These are phyloP conservation scores for Ganoderma lucidum DNA, from an alignment of 1,284 basidiomycete species.

Conservation along the genomic window DNA sequence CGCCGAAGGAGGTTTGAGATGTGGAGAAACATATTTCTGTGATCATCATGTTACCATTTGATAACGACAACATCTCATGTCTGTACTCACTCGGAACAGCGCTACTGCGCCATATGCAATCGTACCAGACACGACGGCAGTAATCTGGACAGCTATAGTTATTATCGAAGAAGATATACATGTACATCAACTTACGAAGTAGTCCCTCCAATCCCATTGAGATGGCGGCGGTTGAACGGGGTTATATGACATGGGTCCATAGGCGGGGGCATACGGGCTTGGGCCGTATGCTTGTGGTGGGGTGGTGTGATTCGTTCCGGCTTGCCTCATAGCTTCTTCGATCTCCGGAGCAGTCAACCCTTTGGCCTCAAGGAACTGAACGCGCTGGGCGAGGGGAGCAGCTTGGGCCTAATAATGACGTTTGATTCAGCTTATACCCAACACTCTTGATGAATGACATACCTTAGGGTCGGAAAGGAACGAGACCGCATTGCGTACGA, in stretches of 20 bases:
- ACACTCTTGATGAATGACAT: constrained; percentile 22
- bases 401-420: constrained; percentile 62
- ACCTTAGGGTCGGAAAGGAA: constrained; percentile 85
- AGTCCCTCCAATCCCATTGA: constrained; percentile 92
- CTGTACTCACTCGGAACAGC: constrained; percentile 75
- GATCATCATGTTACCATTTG: constrained; percentile 15
- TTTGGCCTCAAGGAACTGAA: constrained; percentile 95
- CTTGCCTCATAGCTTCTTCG: constrained; percentile 83
- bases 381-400: constrained; percentile 83
- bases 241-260: constrained; percentile 53
- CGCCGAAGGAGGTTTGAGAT: constrained; percentile 89
- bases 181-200: constrained; percentile 75
- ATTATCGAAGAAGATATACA: background rate
- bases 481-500: constrained; percentile 81
- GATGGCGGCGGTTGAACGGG: constrained; percentile 50
- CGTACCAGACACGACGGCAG: constrained; percentile 91
- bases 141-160: constrained; percentile 67
- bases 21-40: constrained; percentile 92
- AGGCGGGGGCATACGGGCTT: constrained; percentile 48
- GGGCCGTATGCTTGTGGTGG: constrained; percentile 33
- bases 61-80: background rate
- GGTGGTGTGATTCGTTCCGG: constrained; percentile 45
- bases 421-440: background rate
- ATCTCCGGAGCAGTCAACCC: constrained; percentile 89
- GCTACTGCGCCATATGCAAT: constrained; percentile 90